phyloP scores from a whole-genome alignment of 768 basidiomycete species.

The Kondoa subrosea region DNA sequence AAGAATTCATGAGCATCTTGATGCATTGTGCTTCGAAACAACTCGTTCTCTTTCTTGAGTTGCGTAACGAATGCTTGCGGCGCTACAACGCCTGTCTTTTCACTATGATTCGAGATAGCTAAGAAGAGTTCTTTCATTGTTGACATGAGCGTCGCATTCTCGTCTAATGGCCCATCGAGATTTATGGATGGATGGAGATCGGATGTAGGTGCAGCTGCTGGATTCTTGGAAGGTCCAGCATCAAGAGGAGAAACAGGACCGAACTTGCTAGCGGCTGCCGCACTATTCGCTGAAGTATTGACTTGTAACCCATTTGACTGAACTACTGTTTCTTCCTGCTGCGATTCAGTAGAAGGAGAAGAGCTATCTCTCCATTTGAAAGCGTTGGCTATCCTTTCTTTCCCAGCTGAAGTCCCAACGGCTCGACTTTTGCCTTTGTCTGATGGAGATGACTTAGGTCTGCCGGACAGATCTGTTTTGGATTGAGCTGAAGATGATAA shows the following conservation, averaged over 20 bases:
- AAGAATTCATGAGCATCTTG: slow-evolving; percentile 98
- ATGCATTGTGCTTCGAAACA: slow-evolving; percentile 78
- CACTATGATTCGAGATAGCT: slow-evolving; percentile 62
- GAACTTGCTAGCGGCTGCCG: background rate
- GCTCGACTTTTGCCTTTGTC: background rate
- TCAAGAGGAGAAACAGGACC: background rate
- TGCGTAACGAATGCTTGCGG: slow-evolving; percentile 87
- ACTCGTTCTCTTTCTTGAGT: slow-evolving; percentile 77
- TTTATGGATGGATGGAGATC: slow-evolving; percentile 42
- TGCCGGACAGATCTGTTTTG: background rate
- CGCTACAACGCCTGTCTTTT: slow-evolving; percentile 63
- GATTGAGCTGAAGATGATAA: background rate
- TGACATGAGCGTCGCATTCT: slow-evolving; percentile 54
- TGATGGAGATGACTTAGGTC: no score
- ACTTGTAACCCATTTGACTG: background rate
- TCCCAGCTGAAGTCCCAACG: background rate
- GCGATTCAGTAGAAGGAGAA: background rate
- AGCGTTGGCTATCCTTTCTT: background rate
- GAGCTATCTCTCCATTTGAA: slow-evolving; percentile 1
- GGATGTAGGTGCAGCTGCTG: slow-evolving; percentile 29
- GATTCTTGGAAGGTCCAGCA: slow-evolving; percentile 10
- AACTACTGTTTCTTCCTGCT: background rate
- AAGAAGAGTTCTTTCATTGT: slow-evolving; percentile 83
- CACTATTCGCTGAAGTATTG: background rate
- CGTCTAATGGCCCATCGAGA: background rate